Percentiles rank a stretch among this genome's conserved stretches.
phyloP scores from a whole-genome alignment of 306 rosid genomes.

The Herpetospermum pedunculosum region DNA sequence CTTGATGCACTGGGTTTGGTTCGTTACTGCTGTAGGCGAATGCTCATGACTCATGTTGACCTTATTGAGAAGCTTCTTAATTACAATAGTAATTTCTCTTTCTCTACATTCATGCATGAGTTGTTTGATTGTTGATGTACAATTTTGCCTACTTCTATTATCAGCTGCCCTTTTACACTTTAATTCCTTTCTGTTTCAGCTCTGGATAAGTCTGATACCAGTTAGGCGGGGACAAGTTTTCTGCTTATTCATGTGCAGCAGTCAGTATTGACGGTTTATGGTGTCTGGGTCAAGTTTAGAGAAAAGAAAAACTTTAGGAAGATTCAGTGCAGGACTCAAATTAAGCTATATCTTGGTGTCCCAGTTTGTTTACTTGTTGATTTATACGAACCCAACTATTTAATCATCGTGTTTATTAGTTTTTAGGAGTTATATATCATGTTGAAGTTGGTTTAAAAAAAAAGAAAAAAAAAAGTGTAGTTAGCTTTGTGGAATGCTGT shows the following conservation, averaged over 20 bases:
- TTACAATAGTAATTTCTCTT: constrained; percentile 52
- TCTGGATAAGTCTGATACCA: constrained; percentile 52
- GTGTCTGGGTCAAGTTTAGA: neutral
- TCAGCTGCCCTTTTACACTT: constrained; percentile 4
- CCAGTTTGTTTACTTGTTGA: neutral
- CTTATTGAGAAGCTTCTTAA: constrained; percentile 94
- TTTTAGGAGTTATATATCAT: neutral
- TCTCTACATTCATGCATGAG: neutral
- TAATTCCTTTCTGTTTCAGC: constrained; percentile 28
- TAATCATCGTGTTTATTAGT: neutral
- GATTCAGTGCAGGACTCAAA: neutral
- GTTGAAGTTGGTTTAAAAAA: neutral
- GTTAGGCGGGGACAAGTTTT: constrained; percentile 22
- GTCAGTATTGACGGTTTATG: neutral
- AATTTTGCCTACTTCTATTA: neutral
- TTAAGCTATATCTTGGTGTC: neutral
- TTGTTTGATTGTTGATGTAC: neutral
- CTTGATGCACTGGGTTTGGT: constrained; percentile 86
- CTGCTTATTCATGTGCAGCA: neutral
- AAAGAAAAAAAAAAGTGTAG: neutral
- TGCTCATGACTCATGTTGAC: constrained; percentile 98
- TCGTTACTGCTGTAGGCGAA: constrained; percentile 86
- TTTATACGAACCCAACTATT: neutral
- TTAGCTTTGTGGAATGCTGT: neutral
- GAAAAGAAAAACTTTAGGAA: neutral